Percentiles rank a stretch among this genome's conserved stretches.
phyloP scores from a whole-genome alignment of 1,284 basidiomycete species.

The Leccinum pseudoinsigne region DNA sequence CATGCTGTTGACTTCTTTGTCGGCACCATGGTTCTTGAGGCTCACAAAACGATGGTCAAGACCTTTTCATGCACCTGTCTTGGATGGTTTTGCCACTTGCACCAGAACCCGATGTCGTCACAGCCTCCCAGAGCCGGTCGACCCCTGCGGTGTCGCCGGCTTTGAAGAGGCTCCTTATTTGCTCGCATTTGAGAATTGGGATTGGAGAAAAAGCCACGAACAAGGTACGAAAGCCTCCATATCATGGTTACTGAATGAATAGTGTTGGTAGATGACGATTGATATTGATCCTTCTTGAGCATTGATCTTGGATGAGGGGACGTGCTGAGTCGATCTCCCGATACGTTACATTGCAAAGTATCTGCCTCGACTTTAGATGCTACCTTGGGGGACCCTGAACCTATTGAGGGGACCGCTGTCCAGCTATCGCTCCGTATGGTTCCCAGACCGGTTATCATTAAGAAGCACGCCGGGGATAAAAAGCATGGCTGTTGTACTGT shows the following conservation, averaged over 20 bases:
- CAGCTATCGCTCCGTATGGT: not conserved
- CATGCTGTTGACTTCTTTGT: not conserved
- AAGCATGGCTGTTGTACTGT: not conserved
- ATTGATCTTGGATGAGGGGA: not conserved
- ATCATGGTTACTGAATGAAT: not conserved
- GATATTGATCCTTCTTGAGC: too few species aligned
- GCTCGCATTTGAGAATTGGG: not conserved
- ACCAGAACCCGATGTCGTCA: conserved; percentile 28
- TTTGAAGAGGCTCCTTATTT: conserved; percentile 37
- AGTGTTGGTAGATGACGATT: not conserved
- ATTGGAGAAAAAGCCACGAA: not conserved
- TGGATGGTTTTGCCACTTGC: not conserved
- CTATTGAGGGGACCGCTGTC: not conserved
- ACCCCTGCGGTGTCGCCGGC: conserved; percentile 39
- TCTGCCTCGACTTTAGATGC: not conserved
- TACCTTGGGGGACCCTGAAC: not conserved
- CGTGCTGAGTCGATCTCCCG: not conserved
- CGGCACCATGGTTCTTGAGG: conserved; percentile 52
- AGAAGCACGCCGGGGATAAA: not conserved
- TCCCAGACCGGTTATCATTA: not conserved
- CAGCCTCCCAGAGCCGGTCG: conserved; percentile 25
- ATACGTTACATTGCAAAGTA: not conserved
- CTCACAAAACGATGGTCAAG: not conserved
- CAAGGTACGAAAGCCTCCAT: not conserved
- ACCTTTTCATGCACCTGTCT: conserved; percentile 38